Evolutionary conservation across 345 rosid species (phyloP).

Genomic region (Sisymbrium altissimum): DNA sequence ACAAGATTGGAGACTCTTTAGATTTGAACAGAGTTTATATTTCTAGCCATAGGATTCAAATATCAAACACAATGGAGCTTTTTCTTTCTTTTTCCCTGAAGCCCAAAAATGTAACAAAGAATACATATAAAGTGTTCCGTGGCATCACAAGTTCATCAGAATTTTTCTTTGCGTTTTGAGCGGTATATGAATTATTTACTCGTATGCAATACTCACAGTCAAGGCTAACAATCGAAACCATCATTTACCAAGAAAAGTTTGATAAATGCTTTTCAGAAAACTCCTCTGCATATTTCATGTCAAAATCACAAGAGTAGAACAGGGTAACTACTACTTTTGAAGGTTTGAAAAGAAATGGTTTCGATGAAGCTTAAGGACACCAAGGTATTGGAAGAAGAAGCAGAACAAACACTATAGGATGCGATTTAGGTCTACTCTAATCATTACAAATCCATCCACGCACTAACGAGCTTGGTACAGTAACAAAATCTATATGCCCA

Average conservation of each 20-base stretch:
- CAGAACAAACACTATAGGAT: neutral
- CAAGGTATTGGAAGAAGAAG: neutral
- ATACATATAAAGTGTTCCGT: neutral
- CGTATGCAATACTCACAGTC: neutral
- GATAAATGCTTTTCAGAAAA: slow-evolving; percentile 10
- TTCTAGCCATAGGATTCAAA: slow-evolving; percentile 6
- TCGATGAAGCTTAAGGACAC: neutral
- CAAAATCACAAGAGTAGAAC: slow-evolving; percentile 9
- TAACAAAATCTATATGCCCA: neutral
- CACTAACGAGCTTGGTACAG: neutral
- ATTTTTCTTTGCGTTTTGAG: neutral
- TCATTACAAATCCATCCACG: neutral
- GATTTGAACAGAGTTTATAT: slow-evolving; percentile 9
- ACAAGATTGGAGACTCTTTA: neutral
- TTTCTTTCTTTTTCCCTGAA: neutral
- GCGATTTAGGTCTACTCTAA: neutral
- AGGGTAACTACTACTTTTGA: too few relatives aligned
- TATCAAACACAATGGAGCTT: neutral
- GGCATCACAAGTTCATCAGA: slow-evolving; percentile 12
- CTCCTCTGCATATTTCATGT: slow-evolving; percentile 18
- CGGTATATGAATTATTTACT: neutral
- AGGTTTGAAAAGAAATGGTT: neutral
- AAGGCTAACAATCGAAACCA: neutral
- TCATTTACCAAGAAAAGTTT: neutral
- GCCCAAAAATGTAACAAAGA: slow-evolving; percentile 17